Evolutionary conservation across 371 early-diverging fungal genomes (phyloP).

Genomic region (Choanephora cucurbitarum): DNA sequence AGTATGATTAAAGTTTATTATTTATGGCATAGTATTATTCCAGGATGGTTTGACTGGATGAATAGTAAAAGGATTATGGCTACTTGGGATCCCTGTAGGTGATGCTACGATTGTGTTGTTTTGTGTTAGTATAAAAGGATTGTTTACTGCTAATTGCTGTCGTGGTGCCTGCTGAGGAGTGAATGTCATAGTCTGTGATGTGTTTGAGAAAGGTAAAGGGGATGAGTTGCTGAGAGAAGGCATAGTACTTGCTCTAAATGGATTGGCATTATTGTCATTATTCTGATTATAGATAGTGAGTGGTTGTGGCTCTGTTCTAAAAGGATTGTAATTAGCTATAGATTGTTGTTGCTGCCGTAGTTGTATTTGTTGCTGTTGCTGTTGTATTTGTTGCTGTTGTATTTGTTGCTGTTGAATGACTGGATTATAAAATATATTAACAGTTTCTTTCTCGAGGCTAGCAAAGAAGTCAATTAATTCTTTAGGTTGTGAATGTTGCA

Average conservation of each 20-base stretch:
- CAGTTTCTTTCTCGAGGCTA: conserved; percentile 68
- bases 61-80: conserved; percentile 12
- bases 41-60: conserved; percentile 1
- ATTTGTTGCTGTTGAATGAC: conserved; percentile 9
- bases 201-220: too few species aligned
- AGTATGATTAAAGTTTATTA: background rate
- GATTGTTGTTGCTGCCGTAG: background rate
- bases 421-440: conserved; percentile 46
- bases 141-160: conserved; percentile 11
- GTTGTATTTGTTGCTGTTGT: conserved; percentile 1
- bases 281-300: conserved; percentile 1
- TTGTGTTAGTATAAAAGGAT: background rate
- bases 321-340: conserved; percentile 19
- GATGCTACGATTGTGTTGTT: conserved; percentile 8
- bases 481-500: conserved; percentile 38
- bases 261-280: conserved; percentile 16
- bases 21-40: conserved; percentile 5
- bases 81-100: background rate
- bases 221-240: conserved; percentile 5
- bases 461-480: conserved; percentile 75
- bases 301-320: conserved; percentile 17
- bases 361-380: background rate
- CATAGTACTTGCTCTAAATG: conserved; percentile 32
- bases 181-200: too few species aligned
- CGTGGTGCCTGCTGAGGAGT: background rate